Evolutionary conservation across 2,329 filamentous ascomycete species (phyloP).

Genomic region (Sporothrix euskadiensis): DNA sequence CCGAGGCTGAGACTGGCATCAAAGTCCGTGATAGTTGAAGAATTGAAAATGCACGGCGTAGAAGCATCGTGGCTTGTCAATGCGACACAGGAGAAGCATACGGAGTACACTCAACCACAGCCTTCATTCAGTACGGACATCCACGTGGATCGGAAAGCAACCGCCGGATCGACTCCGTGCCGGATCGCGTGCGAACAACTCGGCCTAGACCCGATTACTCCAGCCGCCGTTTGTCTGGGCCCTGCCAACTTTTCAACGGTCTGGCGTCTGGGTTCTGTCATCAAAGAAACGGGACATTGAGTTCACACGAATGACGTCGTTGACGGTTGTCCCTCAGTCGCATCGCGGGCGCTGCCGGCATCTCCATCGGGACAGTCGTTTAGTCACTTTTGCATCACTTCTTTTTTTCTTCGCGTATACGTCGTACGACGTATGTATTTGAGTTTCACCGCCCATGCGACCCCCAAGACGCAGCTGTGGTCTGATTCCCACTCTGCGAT

Average conservation of each 20-base stretch:
- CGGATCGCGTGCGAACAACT: not conserved
- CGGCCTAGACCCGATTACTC: not conserved
- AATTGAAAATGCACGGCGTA: not conserved
- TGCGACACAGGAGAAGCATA: not conserved
- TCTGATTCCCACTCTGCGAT: conserved; percentile 3
- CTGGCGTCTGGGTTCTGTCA: not conserved
- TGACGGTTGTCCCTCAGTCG: not conserved
- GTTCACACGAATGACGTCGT: not conserved
- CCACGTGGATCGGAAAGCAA: not conserved
- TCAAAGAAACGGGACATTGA: not conserved
- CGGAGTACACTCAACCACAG: not conserved
- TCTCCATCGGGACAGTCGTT: not conserved
- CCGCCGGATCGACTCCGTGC: not conserved
- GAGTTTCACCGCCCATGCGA: not conserved
- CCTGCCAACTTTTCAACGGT: not conserved
- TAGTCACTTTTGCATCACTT: not conserved
- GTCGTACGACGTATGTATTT: not conserved
- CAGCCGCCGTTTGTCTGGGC: conserved; percentile 1
- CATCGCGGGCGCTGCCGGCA: not conserved
- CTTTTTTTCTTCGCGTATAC: not conserved
- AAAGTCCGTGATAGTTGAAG: not conserved
- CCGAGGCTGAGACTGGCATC: not conserved
- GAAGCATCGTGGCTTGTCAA: not conserved
- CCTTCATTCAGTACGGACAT: not conserved
- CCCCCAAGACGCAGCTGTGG: not conserved